phyloP scores from a whole-genome alignment of 106 monocot species.

The Xerophyta viscosa region DNA sequence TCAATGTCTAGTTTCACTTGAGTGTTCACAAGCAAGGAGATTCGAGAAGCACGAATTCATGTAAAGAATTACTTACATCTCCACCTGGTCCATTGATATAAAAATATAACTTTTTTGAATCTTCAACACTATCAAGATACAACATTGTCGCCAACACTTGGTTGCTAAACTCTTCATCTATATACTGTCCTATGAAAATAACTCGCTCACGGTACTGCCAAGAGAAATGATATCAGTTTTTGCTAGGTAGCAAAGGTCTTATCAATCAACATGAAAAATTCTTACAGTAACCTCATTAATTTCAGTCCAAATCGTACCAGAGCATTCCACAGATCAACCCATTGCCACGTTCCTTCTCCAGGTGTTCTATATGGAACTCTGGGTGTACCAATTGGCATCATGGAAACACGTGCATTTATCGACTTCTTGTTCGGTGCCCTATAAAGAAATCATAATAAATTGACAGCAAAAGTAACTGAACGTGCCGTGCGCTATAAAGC shows the following conservation, averaged over 20 bases:
- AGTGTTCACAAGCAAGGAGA: no score
- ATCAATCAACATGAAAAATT: no score
- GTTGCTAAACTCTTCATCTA: constrained; percentile 87
- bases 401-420: constrained; percentile 29
- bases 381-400: constrained; percentile 90
- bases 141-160: constrained; percentile 85
- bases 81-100: constrained; percentile 95
- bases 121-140: constrained; percentile 83
- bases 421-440: constrained; percentile 33
- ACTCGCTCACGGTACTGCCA: constrained; percentile 89
- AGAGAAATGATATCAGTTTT: neutral
- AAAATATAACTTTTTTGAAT: constrained; percentile 62
- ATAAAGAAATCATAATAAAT: constrained; percentile 4
- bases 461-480: no score
- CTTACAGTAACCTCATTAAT: neutral
- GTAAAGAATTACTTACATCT: constrained; percentile 50
- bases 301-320: constrained; percentile 40
- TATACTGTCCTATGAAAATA: constrained; percentile 82
- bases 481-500: no score
- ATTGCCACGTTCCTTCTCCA: constrained; percentile 86
- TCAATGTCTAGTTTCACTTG: no score
- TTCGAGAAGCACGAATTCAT: no score
- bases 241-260: no score
- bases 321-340: constrained; percentile 94
- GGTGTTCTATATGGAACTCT: constrained; percentile 80